Evolutionary conservation across 805 yeast genomes (phyloP).

Genomic region (Ogataea salicorniae): DNA sequence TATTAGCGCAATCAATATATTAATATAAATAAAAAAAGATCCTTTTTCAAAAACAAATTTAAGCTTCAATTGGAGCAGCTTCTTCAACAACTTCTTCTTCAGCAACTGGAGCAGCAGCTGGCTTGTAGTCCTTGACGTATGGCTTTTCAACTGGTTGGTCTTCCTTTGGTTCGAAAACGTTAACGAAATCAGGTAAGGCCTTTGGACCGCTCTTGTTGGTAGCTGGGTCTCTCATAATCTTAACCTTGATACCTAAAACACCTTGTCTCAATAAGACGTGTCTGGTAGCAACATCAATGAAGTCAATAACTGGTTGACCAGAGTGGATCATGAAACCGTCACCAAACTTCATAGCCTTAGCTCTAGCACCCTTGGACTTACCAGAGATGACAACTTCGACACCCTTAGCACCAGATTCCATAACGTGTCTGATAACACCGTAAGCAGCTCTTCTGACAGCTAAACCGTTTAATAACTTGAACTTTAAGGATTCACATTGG

Average conservation of each 20-base stretch:
- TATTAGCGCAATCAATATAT: background rate
- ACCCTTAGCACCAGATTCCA: slow-evolving; percentile 99
- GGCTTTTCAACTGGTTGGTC: slow-evolving; percentile 79
- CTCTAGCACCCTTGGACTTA: slow-evolving; percentile 99
- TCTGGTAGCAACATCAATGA: slow-evolving; percentile 98
- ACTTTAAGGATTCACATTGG: slow-evolving; percentile 98
- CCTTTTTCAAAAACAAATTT: slow-evolving; percentile 1
- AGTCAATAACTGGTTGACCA: slow-evolving; percentile 99
- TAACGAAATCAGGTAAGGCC: slow-evolving; percentile 93
- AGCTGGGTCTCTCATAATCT: slow-evolving; percentile 99
- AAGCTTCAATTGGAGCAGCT: slow-evolving; percentile 24
- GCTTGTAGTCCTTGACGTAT: slow-evolving; percentile 71
- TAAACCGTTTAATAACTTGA: slow-evolving; percentile 97
- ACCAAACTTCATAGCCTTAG: slow-evolving; percentile 99
- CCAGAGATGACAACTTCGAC: slow-evolving; percentile 99
- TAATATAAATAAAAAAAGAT: background rate
- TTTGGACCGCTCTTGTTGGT: slow-evolving; percentile 78
- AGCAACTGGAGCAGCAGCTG: slow-evolving; percentile 28
- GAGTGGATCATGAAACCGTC: slow-evolving; percentile 99
- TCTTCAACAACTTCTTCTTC: slow-evolving; percentile 36
- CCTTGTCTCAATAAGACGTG: slow-evolving; percentile 99
- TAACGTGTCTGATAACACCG: slow-evolving; percentile 99
- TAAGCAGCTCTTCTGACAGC: slow-evolving; percentile 99
- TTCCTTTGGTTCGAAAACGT: slow-evolving; percentile 91
- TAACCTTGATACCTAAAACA: slow-evolving; percentile 98